Evolutionary conservation across 2,329 filamentous ascomycete species (phyloP).

Genomic region (Trichoderma brevicompactum): DNA sequence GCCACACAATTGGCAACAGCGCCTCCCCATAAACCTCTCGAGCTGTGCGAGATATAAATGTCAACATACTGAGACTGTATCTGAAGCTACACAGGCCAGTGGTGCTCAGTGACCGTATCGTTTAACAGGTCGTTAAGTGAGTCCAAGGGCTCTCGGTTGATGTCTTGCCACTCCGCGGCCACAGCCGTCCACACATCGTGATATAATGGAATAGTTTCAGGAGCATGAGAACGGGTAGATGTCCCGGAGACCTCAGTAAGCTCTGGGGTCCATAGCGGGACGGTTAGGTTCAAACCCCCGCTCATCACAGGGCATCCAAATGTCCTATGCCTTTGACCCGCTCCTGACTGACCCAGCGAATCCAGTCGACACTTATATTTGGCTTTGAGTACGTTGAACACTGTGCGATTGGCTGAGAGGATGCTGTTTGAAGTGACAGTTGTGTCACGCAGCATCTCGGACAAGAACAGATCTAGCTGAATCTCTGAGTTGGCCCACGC

Average conservation of each 20-base stretch:
- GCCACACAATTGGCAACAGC: no score
- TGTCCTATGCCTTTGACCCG: neutral
- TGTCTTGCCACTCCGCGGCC: neutral
- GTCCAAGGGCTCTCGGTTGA: neutral
- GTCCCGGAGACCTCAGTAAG: neutral
- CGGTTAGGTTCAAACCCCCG: neutral
- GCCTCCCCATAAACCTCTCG: no score
- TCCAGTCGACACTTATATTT: neutral
- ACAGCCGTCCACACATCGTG: neutral
- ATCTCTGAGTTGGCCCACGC: conserved; percentile 2
- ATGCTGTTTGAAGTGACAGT: neutral
- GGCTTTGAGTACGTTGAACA: neutral
- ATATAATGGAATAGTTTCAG: neutral
- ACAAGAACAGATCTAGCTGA: neutral
- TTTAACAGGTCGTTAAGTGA: neutral
- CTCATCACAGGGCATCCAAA: conserved; percentile 8
- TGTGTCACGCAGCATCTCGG: neutral
- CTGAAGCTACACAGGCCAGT: neutral
- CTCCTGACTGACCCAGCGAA: neutral
- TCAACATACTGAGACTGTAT: no score
- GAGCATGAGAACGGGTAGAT: neutral
- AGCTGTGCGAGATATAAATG: no score
- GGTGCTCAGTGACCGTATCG: neutral
- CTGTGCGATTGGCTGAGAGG: neutral
- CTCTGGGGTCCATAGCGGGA: neutral